phyloP scores from a whole-genome alignment of 257 asterid species.

The Echium plantagineum region DNA sequence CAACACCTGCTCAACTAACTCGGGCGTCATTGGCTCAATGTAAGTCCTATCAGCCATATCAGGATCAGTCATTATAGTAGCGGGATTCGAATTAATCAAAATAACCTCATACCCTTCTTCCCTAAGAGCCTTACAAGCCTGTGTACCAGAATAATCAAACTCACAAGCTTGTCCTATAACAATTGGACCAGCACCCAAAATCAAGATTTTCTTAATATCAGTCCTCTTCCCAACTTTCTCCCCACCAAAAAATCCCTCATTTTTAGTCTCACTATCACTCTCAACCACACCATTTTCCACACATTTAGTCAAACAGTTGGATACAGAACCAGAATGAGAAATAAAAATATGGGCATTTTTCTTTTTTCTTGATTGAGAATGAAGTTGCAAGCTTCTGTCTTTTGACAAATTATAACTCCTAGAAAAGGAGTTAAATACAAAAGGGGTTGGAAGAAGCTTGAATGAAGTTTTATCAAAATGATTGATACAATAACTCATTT shows the following conservation, averaged over 20 bases:
- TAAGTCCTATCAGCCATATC: conserved; percentile 84
- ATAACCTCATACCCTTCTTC: conserved; percentile 96
- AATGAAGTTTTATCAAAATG: no score
- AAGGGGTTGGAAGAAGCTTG: no score
- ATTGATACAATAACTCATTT: no score
- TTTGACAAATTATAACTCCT: no score
- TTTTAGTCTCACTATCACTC: not conserved
- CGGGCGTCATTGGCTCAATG: conserved; percentile 94
- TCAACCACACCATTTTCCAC: no score
- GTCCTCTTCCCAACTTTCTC: conserved; percentile 49
- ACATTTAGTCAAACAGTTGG: no score
- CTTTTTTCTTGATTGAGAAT: no score
- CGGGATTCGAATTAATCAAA: conserved; percentile 88
- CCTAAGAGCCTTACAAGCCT: conserved; percentile 91
- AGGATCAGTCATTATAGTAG: conserved; percentile 95
- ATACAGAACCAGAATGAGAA: no score
- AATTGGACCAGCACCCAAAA: conserved; percentile 93
- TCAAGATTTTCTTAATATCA: conserved; percentile 79
- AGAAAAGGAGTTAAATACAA: no score
- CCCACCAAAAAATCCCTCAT: conserved; percentile 11
- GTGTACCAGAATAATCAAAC: conserved; percentile 95
- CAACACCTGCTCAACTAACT: conserved; percentile 43
- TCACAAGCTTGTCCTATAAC: conserved; percentile 99
- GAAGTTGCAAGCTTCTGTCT: no score
- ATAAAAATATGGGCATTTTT: no score